These are phyloP conservation scores for Cardamine occulta DNA, from an alignment of 345 rosid species.

Conservation along the genomic window DNA sequence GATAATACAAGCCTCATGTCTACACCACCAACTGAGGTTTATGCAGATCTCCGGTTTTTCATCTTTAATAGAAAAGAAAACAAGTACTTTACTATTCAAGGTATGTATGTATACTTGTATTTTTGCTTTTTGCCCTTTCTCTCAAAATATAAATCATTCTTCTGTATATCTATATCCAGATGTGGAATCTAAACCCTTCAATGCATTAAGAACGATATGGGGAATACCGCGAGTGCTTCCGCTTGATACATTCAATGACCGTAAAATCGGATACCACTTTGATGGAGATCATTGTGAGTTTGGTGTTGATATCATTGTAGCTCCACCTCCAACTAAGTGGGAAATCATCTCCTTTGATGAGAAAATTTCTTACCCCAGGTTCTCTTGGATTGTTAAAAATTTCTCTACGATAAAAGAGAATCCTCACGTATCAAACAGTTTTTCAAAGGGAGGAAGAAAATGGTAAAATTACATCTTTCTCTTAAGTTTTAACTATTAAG, in stretches of 20 bases:
- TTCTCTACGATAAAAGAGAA: too few relatives aligned
- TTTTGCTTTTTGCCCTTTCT: neutral
- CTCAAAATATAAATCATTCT: neutral
- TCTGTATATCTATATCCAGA: neutral
- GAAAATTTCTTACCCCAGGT: too few relatives aligned
- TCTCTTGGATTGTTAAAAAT: too few relatives aligned
- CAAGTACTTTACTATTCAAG: constrained; percentile 24
- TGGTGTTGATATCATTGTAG: neutral
- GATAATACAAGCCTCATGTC: neutral
- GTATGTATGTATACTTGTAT: neutral
- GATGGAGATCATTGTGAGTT: constrained; percentile 31
- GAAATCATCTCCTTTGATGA: too few relatives aligned
- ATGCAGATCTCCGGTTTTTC: constrained; percentile 5
- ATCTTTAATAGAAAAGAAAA: constrained; percentile 21
- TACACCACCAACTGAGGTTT: neutral
- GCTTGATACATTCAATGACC: constrained; percentile 9
- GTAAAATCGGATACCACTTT: constrained; percentile 4
- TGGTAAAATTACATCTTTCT: neutral
- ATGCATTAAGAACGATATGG: neutral
- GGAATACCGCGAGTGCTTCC: neutral
- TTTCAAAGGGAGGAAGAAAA: too few relatives aligned
- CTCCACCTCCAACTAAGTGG: too few relatives aligned
- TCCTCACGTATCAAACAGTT: too few relatives aligned
- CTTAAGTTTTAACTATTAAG: neutral
- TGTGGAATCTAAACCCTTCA: neutral